Evolutionary conservation across 2,329 filamentous ascomycete species (phyloP).

Genomic region (Graphiopsis chlorocephala): DNA sequence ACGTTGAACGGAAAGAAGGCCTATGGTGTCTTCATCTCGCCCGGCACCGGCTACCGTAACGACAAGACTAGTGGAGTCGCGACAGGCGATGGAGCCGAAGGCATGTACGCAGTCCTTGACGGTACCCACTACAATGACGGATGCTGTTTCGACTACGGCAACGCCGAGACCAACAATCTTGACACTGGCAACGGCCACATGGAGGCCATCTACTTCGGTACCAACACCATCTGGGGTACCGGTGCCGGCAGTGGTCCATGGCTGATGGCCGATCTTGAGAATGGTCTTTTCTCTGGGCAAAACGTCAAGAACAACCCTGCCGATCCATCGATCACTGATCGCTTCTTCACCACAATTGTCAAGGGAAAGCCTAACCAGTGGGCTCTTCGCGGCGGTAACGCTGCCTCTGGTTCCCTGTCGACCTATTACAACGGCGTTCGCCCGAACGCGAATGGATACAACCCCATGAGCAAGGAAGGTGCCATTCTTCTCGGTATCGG

Average conservation of each 20-base stretch:
- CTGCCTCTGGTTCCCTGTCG: slow-evolving; percentile 53
- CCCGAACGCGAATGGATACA: slow-evolving; percentile 53
- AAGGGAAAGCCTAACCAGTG: slow-evolving; percentile 58
- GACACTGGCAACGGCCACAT: slow-evolving; percentile 62
- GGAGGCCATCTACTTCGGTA: slow-evolving; percentile 67
- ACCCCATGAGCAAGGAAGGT: slow-evolving; percentile 63
- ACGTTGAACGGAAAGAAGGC: slow-evolving; percentile 57
- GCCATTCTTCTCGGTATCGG: slow-evolving; percentile 68
- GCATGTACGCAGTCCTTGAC: slow-evolving; percentile 61
- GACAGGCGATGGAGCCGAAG: slow-evolving; percentile 54
- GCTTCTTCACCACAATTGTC: slow-evolving; percentile 57
- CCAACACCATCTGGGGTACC: slow-evolving; percentile 53
- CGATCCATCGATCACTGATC: slow-evolving; percentile 52
- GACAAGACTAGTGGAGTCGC: slow-evolving; percentile 53
- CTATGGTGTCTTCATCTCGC: slow-evolving; percentile 62
- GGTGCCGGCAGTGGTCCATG: slow-evolving; percentile 61
- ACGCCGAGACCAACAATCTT: slow-evolving; percentile 40
- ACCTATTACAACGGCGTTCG: slow-evolving; percentile 60
- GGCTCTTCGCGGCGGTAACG: slow-evolving; percentile 59
- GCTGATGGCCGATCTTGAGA: slow-evolving; percentile 69
- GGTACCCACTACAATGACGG: slow-evolving; percentile 58
- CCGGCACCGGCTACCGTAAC: slow-evolving; percentile 63
- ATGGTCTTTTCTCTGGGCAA: slow-evolving; percentile 60
- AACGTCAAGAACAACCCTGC: slow-evolving; percentile 47
- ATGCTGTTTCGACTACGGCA: slow-evolving; percentile 52